phyloP scores from a whole-genome alignment of 352 stramenopile genomes.

The Phytophthora sp. region DNA sequence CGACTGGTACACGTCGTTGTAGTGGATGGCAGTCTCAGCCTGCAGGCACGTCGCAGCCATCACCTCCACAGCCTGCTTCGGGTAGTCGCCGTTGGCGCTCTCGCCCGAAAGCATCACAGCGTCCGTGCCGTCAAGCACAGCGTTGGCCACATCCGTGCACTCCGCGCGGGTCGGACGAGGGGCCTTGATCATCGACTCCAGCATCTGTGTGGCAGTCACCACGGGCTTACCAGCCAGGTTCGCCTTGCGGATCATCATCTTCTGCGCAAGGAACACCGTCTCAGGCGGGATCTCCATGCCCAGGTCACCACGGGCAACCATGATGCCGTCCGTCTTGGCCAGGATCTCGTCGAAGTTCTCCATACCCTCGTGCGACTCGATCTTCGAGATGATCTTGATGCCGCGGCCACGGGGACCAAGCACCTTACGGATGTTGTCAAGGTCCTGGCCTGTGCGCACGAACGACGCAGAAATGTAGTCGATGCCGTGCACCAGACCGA shows the following conservation, averaged over 20 bases:
- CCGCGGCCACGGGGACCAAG: constrained; percentile 79
- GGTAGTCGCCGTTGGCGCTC: constrained; percentile 97
- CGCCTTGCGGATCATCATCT: constrained; percentile 97
- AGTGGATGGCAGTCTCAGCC: constrained; percentile 90
- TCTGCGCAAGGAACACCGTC: constrained; percentile 98
- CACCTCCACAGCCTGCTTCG: constrained; percentile 93
- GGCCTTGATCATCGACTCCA: constrained; percentile 99
- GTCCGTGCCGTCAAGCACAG: constrained; percentile 46
- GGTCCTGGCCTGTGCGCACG: constrained; percentile 95
- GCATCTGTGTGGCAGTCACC: constrained; percentile 99
- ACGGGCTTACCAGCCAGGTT: constrained; percentile 98
- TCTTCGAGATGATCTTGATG: constrained; percentile 98
- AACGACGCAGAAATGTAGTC: constrained; percentile 99
- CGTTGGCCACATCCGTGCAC: constrained; percentile 99
- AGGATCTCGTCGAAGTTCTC: constrained; percentile 97
- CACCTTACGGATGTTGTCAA: constrained; percentile 95
- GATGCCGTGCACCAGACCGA: constrained; percentile 94
- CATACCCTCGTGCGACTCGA: constrained; percentile 98
- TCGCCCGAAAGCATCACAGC: constrained; percentile 98
- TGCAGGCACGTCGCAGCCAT: constrained; percentile 92
- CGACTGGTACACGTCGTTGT: too few species aligned
- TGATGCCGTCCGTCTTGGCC: constrained; percentile 97
- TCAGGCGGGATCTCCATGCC: constrained; percentile 98
- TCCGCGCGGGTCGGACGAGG: constrained; percentile 98
- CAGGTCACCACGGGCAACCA: constrained; percentile 98